Evolutionary conservation across 371 early-diverging fungal species (phyloP), one percentile per base, ranked within the genome.

Genomic region (Choanephora cucurbitarum): DNA sequence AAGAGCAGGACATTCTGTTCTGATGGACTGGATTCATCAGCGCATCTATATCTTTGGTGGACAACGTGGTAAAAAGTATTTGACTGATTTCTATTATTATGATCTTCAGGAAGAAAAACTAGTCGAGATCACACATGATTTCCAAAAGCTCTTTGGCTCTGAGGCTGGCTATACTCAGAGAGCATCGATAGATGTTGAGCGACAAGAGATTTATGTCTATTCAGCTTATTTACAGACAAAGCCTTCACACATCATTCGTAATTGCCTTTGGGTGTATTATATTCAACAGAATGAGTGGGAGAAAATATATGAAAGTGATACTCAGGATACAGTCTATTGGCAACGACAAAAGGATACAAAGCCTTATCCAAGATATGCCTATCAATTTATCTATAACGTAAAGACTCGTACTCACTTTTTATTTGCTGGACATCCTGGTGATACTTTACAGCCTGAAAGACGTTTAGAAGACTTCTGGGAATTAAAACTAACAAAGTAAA

Each of bases 381-480:
- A 93, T 65, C 93, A 93, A 59, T 67, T 94, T 64, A 88, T 91
- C 0, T 92, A 91, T 62, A 87, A 93, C 52, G 66, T 74, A 0
- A 61, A 54, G 6, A 72, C 78, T 8, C 79, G 66, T 48, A 65
- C 75, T 0, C 89, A 92, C 28, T 94, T 88, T 68, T 56, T 94
- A 42, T 94, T 94, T 76, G 96, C 95, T 11, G 96, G 96, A 13
- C 93, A 93, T 60, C 93, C 93, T 10, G 91, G 92, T 0, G 88
- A 84, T 31, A 49, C 57, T 5, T 64, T 58, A 11, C 72, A 84
- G 37, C 58, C 72, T 15, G 78, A 68, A 52, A 62, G 78, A 57
- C 78, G 95, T 14, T 65, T 95, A 22, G 84, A 91, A 55, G 95
- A 95, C 64, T 89, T 95, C 59, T 95, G 95, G 95, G 83, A 87